Evolutionary conservation across 805 yeast species (phyloP).

Genomic region (Ogataea sp.): DNA sequence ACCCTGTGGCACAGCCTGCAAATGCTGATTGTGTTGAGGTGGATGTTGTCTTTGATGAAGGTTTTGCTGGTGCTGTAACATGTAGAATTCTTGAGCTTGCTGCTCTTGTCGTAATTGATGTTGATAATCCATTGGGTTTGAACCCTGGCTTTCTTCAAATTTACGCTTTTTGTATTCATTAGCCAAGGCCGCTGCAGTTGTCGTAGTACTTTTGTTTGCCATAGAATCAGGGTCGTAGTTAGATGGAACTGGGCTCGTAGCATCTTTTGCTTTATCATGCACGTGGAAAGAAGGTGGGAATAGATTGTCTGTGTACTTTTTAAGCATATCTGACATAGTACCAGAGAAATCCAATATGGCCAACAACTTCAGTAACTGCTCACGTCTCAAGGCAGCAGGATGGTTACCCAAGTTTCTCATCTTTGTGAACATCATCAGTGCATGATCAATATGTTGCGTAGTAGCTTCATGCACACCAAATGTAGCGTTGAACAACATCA

Average conservation of each 20-base stretch:
- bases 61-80: not conserved
- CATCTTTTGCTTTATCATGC: not conserved
- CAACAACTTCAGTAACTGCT: conserved; percentile 59
- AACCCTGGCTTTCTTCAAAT: not conserved
- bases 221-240: too few species aligned
- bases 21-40: not conserved
- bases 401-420: conserved; percentile 75
- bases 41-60: not conserved
- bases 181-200: not conserved
- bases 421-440: conserved; percentile 57
- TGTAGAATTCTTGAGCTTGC: conserved; percentile 1
- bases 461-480: conserved; percentile 80
- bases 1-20: too few species aligned
- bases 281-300: conserved; percentile 17
- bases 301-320: conserved; percentile 47
- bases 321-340: conserved; percentile 46
- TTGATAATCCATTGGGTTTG: not conserved
- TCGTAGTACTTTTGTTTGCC: not conserved
- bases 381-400: conserved; percentile 70
- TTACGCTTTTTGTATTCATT: not conserved
- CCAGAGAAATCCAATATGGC: conserved; percentile 63
- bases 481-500: conserved; percentile 66
- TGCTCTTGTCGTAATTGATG: conserved; percentile 2
- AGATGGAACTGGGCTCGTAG: too few species aligned
- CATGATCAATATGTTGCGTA: conserved; percentile 62